Base-by-base conservation (phyloP, 1,284 basidiomycete genomes). In the Malassezia yamatoensis region DNA sequence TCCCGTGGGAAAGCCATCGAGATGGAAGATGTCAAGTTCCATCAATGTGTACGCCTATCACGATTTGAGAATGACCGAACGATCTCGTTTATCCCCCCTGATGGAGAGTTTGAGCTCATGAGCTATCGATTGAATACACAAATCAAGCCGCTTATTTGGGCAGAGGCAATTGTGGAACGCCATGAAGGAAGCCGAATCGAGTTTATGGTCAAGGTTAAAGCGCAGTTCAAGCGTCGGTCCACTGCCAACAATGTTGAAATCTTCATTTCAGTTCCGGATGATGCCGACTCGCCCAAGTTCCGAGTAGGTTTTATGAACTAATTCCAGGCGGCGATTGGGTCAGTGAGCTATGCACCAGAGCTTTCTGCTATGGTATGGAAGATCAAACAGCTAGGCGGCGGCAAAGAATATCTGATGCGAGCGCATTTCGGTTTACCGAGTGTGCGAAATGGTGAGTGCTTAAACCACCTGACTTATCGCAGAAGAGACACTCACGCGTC, bases 1-100 rank as follows among this genome's bases (percentile, higher is more conserved):
- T 86, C 93, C 2, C 83, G 93, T 18, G 94, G 94, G 6, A 98
- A 98, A 77, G 85, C 91, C 3, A 94, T 98, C 70, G 94, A 99
- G 78, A 96, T 99, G 88, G 94, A 99, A 76, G 94, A 98, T 73
- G 90, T 96, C 78, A 96, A 96, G 76, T 99, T 99, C 79, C 94
- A 99, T 75, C 94, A 99, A 80, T 99, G 94, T 74, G 94, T 98
- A 13, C 87, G 94, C n/a, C 81, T 99, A n/a, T 88, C 90, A 7
- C 83, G 93, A 13, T 99, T 99, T 75, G 94, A 99, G 72, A 96
- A 96, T 77, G 94, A 99, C 78, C 84, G 94, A 56, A 98, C 93
- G 1, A 99, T 98, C 75, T 90, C 87, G 24, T 99, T 99, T 78
- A 99, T 98, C 70, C 94, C 94, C 0, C 94, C 94, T 1, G 94